Conservation (phyloP, 148 eudicot genomes). For the Chenopodium album region DNA sequence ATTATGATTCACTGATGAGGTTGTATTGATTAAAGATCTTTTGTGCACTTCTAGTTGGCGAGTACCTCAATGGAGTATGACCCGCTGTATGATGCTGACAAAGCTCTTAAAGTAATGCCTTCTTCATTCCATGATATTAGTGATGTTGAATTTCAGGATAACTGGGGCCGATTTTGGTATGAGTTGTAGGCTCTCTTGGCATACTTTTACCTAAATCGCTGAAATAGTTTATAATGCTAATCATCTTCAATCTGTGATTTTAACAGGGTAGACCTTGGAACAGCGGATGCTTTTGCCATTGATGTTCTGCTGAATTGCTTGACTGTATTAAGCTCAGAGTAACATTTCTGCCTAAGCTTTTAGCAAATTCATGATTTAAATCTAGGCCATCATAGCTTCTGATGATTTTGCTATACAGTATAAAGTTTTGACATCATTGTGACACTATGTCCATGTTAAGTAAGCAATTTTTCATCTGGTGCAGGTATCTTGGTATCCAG, state of each 20-base stretch:
- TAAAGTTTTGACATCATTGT: not conserved
- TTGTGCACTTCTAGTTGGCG: constrained; percentile 55
- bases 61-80: constrained; percentile 68
- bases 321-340: constrained; percentile 95
- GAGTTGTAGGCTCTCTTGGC: constrained; percentile 20
- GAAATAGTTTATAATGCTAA: not conserved
- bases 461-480: not conserved
- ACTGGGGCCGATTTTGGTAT: constrained; percentile 96
- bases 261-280: constrained; percentile 96
- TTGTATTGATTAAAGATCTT: not conserved
- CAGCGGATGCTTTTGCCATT: constrained; percentile 76
- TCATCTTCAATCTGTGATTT: constrained; percentile 8
- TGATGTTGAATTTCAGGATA: constrained; percentile 90
- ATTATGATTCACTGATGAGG: not conserved
- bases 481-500: constrained; percentile 85
- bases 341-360: constrained; percentile 26
- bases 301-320: constrained; percentile 91
- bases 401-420: not conserved
- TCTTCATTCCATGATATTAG: constrained; percentile 93
- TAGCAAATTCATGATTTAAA: not conserved
- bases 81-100: constrained; percentile 79
- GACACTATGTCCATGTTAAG: not conserved
- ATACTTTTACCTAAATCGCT: not conserved
- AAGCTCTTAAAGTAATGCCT: constrained; percentile 75
- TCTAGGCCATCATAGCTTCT: not conserved